A percentile compares a stretch with the other conserved stretches of the same genome.
These are phyloP conservation scores for Waltiozyma sp. DNA, from an alignment of 1,139 yeast genomes.

Conservation along the genomic window DNA sequence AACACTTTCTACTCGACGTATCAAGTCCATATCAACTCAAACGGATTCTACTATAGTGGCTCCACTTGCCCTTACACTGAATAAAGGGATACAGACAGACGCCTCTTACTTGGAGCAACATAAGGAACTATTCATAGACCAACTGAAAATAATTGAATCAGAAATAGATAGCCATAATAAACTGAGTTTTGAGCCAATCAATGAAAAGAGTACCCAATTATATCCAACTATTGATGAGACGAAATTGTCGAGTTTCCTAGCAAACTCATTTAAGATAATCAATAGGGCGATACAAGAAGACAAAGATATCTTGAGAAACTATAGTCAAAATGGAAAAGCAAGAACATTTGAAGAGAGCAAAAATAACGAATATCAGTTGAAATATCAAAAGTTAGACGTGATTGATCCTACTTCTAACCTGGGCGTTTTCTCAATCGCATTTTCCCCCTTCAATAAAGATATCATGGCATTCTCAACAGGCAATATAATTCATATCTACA, in stretches of 20 bases:
- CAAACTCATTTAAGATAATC: slow-evolving; percentile 28
- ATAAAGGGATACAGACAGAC: slow-evolving; percentile 11
- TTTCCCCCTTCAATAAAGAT: slow-evolving; percentile 12
- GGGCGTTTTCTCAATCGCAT: slow-evolving; percentile 12
- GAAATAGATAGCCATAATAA: background rate
- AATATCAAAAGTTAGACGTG: background rate
- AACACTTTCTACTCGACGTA: too few relatives aligned
- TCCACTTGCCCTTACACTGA: background rate
- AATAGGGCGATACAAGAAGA: slow-evolving; percentile 29
- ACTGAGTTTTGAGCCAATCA: background rate
- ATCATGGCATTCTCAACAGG: slow-evolving; percentile 28
- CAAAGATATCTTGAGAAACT: slow-evolving; percentile 24
- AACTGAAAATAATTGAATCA: too few relatives aligned
- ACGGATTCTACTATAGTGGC: slow-evolving; percentile 4
- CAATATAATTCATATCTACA: slow-evolving; percentile 8
- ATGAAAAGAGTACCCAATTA: background rate
- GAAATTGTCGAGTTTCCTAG: slow-evolving; percentile 20
- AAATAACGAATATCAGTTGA: background rate
- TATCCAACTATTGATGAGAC: slow-evolving; percentile 9
- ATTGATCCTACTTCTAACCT: background rate
- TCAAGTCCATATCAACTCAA: slow-evolving; percentile 10
- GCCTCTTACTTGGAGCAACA: background rate
- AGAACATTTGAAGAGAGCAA: background rate
- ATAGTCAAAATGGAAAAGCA: slow-evolving; percentile 11
- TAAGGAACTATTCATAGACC: background rate